Conservation (phyloP, 768 basidiomycete genomes). For the Suillus clintonianus region DNA sequence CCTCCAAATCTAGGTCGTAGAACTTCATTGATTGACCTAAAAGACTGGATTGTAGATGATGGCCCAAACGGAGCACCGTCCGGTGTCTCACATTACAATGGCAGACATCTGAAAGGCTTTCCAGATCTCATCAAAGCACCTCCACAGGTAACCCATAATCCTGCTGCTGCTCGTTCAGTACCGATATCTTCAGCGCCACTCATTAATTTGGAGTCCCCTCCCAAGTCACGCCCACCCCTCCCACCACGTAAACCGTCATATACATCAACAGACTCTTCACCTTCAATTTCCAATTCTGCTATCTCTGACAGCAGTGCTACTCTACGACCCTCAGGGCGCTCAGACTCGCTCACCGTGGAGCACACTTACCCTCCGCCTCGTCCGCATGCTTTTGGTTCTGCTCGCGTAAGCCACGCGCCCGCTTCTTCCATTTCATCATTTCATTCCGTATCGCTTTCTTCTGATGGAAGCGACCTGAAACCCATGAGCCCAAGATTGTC, state of each 20-base stretch:
- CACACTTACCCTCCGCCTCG: slow-evolving; percentile 57
- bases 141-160: slow-evolving; percentile 15
- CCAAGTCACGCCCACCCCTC: slow-evolving; percentile 54
- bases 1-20: slow-evolving; percentile 45
- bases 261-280: slow-evolving; percentile 45
- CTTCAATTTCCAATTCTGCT: slow-evolving; percentile 23
- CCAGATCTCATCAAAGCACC: slow-evolving; percentile 25
- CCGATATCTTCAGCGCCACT: slow-evolving; percentile 39
- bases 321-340: slow-evolving; percentile 34
- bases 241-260: slow-evolving; percentile 68
- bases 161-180: background rate
- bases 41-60: slow-evolving; percentile 74
- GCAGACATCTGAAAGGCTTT: slow-evolving; percentile 17
- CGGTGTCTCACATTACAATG: slow-evolving; percentile 9
- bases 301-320: slow-evolving; percentile 17
- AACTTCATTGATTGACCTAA: slow-evolving; percentile 68
- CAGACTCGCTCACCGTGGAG: slow-evolving; percentile 57
- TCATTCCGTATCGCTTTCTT: slow-evolving; percentile 80
- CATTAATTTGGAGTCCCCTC: slow-evolving; percentile 58
- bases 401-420: slow-evolving; percentile 50
- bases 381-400: slow-evolving; percentile 35
- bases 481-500: slow-evolving; percentile 2
- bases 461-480: slow-evolving; percentile 45
- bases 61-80: slow-evolving; percentile 38
- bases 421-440: slow-evolving; percentile 81